phyloP scores from a whole-genome alignment of 345 rosid species.

The Populus simonii region DNA sequence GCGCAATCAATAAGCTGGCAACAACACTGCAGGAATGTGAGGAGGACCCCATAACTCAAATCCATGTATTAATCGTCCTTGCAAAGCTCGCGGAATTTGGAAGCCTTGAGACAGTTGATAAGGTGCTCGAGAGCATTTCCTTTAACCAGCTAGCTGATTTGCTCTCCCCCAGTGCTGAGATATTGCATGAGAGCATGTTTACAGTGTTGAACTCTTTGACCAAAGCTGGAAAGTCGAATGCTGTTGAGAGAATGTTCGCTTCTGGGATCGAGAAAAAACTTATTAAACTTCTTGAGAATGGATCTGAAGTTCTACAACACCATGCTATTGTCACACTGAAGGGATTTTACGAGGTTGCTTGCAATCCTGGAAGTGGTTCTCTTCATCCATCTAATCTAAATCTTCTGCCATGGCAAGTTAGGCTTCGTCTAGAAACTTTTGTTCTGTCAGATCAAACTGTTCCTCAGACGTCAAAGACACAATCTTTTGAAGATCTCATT shows the following conservation, averaged over 20 bases:
- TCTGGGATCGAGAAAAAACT: background rate
- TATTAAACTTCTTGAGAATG: background rate
- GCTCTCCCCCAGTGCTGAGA: background rate
- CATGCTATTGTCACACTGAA: background rate
- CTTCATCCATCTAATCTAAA: background rate
- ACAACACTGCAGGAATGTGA: background rate
- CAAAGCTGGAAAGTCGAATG: background rate
- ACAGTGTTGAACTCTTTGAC: background rate
- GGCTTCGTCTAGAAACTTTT: background rate
- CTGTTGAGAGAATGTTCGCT: background rate
- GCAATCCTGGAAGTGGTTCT: background rate
- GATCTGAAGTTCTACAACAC: background rate
- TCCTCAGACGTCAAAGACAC: background rate
- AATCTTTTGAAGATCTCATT: background rate
- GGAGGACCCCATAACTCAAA: background rate
- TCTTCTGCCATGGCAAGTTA: background rate
- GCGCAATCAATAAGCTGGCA: background rate
- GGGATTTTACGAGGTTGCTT: background rate
- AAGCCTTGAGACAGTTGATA: background rate
- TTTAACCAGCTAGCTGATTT: background rate
- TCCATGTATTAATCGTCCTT: background rate
- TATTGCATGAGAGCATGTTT: background rate
- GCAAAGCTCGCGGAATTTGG: background rate
- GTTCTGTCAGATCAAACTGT: background rate
- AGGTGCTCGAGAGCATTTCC: background rate